Evolutionary conservation across 2,329 filamentous ascomycete species (phyloP).

Genomic region (Fusarium ramigenum): DNA sequence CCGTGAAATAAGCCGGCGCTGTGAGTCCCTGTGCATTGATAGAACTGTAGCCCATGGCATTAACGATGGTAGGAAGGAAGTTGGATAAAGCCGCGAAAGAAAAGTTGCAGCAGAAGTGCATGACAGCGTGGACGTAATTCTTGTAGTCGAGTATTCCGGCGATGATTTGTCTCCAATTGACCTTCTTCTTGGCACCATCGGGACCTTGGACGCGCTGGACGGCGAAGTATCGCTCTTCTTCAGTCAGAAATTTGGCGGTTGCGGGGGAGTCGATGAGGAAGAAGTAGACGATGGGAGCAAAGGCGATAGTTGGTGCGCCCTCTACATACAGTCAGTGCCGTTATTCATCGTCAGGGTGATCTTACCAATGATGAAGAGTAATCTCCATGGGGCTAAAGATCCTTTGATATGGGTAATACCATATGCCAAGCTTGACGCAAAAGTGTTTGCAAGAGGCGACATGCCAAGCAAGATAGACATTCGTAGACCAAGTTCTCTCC

Average conservation of each 20-base stretch:
- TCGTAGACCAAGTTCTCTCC: constrained; percentile 16
- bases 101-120: constrained; percentile 37
- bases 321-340: background rate
- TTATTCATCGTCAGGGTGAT: too few species aligned
- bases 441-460: constrained; percentile 25
- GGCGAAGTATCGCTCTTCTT: background rate
- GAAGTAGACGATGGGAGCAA: constrained; percentile 18
- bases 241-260: constrained; percentile 10
- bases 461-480: constrained; percentile 25
- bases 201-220: constrained; percentile 4
- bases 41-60: constrained; percentile 5
- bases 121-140: constrained; percentile 26
- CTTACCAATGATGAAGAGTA: constrained; percentile 4
- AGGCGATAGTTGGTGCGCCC: constrained; percentile 10
- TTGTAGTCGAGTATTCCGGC: constrained; percentile 24
- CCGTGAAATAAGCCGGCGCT: constrained; percentile 5
- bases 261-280: constrained; percentile 29
- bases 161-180: constrained; percentile 23
- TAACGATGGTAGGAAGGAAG: constrained; percentile 28
- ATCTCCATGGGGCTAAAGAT: constrained; percentile 20
- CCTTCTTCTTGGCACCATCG: background rate
- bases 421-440: constrained; percentile 26
- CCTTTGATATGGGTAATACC: constrained; percentile 19
- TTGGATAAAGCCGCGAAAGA: constrained; percentile 30
- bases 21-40: constrained; percentile 22